Conservation (phyloP, 441 rosid species). For the Erodium moschatum region DNA sequence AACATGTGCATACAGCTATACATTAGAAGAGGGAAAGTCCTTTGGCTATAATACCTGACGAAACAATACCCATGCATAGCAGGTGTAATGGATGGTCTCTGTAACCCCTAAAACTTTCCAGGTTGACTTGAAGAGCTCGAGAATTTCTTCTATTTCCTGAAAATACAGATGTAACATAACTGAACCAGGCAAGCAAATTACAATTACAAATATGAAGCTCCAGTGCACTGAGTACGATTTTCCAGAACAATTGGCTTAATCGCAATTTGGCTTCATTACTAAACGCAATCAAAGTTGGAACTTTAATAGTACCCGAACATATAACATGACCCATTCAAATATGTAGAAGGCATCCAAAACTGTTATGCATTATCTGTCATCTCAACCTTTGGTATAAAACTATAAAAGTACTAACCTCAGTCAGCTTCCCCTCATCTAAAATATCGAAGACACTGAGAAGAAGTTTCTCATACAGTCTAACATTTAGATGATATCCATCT, state of each 20-base stretch:
- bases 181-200: conserved; percentile 17
- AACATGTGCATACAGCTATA: not conserved
- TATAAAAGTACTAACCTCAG: conserved; percentile 54
- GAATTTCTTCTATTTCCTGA: conserved; percentile 97
- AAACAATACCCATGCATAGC: conserved; percentile 84
- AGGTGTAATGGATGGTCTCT: conserved; percentile 89
- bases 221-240: conserved; percentile 4
- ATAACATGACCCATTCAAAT: not conserved
- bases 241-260: conserved; percentile 10
- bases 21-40: conserved; percentile 1
- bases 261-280: conserved; percentile 11
- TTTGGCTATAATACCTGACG: conserved; percentile 63
- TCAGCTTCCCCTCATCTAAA: conserved; percentile 91
- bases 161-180: conserved; percentile 17
- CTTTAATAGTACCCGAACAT: not conserved
- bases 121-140: conserved; percentile 88
- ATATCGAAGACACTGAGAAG: conserved; percentile 90
- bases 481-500: conserved; percentile 92
- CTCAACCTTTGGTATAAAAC: conserved; percentile 7
- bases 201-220: conserved; percentile 8
- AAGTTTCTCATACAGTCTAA: conserved; percentile 82
- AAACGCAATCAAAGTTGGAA: not conserved
- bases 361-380: conserved; percentile 9
- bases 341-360: not conserved
- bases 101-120: conserved; percentile 96